phyloP scores from a whole-genome alignment of 352 stramenopile species.

The Phytophthora ramorum region DNA sequence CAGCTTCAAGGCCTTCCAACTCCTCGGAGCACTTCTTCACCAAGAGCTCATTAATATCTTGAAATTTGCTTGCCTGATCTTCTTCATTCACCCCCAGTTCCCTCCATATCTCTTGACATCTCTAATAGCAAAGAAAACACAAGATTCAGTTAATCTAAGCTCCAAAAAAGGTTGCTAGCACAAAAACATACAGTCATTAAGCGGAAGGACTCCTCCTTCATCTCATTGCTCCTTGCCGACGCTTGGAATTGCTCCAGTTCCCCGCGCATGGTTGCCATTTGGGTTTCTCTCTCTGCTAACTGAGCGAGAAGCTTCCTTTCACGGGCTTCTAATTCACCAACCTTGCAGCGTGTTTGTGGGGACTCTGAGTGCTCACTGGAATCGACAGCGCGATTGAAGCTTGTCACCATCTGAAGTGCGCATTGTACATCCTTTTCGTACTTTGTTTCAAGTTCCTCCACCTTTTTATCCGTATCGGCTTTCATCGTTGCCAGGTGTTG shows the following conservation, averaged over 20 bases:
- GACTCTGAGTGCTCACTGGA: conserved; percentile 20
- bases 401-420: conserved; percentile 46
- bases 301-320: conserved; percentile 29
- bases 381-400: conserved; percentile 27
- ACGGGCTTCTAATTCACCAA: conserved; percentile 34
- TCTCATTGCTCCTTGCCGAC: conserved; percentile 49
- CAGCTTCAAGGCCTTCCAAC: conserved; percentile 57
- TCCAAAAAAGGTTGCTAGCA: background rate
- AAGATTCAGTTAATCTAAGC: background rate
- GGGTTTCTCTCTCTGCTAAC: conserved; percentile 34
- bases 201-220: conserved; percentile 67
- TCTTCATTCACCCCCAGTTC: conserved; percentile 63
- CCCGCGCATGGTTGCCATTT: conserved; percentile 32
- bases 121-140: conserved; percentile 30
- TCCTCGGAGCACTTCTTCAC: conserved; percentile 70
- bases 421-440: conserved; percentile 46
- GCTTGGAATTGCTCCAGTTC: conserved; percentile 45
- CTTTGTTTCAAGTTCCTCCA: conserved; percentile 34
- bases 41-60: conserved; percentile 66
- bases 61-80: conserved; percentile 62
- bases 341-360: conserved; percentile 18
- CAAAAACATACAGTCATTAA: conserved; percentile 57
- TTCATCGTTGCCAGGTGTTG: conserved; percentile 25
- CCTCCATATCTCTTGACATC: conserved; percentile 74
- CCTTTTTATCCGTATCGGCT: conserved; percentile 32